These are phyloP conservation scores for Teratosphaeria zuluensis DNA, from an alignment of 2,329 filamentous ascomycete genomes.

Conservation along the genomic window DNA sequence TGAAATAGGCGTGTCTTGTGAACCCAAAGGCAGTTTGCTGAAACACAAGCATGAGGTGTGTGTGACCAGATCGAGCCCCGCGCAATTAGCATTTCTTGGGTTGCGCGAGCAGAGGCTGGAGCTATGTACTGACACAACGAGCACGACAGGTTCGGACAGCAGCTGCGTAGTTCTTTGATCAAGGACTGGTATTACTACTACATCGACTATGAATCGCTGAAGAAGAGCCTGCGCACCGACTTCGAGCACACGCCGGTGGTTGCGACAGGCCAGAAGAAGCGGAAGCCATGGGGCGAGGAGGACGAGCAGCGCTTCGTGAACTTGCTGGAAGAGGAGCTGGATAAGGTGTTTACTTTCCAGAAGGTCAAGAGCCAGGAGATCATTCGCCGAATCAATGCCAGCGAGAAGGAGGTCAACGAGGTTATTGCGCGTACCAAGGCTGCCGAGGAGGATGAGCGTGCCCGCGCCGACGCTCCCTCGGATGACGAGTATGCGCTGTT, in stretches of 20 bases:
- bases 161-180: conserved; percentile 90
- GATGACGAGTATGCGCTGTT: conserved; percentile 92
- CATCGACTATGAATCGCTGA: conserved; percentile 93
- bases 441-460: conserved; percentile 34
- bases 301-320: conserved; percentile 83
- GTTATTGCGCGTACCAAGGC: conserved; percentile 61
- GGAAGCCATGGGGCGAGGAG: conserved; percentile 74
- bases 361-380: conserved; percentile 97
- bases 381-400: conserved; percentile 74
- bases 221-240: conserved; percentile 70
- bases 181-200: conserved; percentile 98
- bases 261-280: conserved; percentile 26
- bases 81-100: not conserved
- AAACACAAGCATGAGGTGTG: not conserved
- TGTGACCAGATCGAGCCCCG: not conserved
- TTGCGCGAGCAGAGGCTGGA: not conserved
- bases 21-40: not conserved
- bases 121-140: not conserved
- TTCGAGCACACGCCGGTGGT: conserved; percentile 45
- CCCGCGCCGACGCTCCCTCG: conserved; percentile 43
- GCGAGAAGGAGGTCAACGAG: conserved; percentile 80
- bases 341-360: conserved; percentile 97
- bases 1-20: not conserved
- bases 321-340: conserved; percentile 80
- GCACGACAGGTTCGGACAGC: conserved; percentile 70